These are phyloP conservation scores for Penicillium samsonianum DNA, from an alignment of 495 filamentous ascomycete genomes.

Conservation along the genomic window DNA sequence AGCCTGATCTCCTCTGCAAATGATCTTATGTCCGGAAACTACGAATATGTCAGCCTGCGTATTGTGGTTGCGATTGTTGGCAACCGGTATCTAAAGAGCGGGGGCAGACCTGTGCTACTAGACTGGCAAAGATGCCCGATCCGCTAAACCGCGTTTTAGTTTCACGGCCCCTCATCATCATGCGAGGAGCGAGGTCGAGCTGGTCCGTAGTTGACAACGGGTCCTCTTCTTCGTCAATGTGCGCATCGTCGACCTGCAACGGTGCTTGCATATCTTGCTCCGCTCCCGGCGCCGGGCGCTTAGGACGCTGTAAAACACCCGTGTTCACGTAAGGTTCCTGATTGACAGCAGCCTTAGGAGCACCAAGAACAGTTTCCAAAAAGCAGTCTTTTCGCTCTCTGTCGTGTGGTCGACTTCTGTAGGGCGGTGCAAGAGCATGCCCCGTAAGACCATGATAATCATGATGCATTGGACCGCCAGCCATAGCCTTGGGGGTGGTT, in stretches of 20 bases:
- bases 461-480: constrained; percentile 9
- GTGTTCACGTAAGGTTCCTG: constrained; percentile 41
- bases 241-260: constrained; percentile 15
- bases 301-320: constrained; percentile 36
- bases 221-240: constrained; percentile 22
- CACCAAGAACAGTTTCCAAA: constrained; percentile 48
- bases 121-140: constrained; percentile 45
- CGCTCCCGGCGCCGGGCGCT: constrained; percentile 19
- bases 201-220: constrained; percentile 38
- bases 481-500: constrained; percentile 16
- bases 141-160: constrained; percentile 48
- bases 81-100: background rate
- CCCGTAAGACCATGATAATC: constrained; percentile 10
- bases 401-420: constrained; percentile 11
- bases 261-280: constrained; percentile 11
- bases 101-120: constrained; percentile 42
- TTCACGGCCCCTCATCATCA: constrained; percentile 48
- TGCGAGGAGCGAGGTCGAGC: constrained; percentile 41
- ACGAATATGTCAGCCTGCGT: constrained; percentile 1
- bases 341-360: constrained; percentile 42
- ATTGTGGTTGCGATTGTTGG: background rate
- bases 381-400: constrained; percentile 40
- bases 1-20: constrained; percentile 46
- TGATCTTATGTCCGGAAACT: constrained; percentile 46
- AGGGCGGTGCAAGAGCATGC: constrained; percentile 18